These are phyloP conservation scores for Rugosomyces carneus DNA, from an alignment of 1,284 basidiomycete species.

Conservation along the genomic window DNA sequence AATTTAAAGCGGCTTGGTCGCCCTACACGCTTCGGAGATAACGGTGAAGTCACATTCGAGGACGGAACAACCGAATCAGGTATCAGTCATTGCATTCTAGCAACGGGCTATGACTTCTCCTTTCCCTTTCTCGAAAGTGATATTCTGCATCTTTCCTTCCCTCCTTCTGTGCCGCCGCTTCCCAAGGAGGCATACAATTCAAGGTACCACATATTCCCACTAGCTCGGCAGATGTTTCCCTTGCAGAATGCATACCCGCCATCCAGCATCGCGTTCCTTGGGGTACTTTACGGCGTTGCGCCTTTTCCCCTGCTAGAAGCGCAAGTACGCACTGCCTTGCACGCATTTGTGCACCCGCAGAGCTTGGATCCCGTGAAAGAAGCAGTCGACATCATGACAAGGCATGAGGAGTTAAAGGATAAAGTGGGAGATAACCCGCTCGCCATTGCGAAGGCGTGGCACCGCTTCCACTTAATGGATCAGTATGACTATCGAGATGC, in stretches of 20 bases:
- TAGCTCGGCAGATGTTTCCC: constrained; percentile 56
- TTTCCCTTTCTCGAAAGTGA: constrained; percentile 52
- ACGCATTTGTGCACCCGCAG: constrained; percentile 44
- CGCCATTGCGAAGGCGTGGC: constrained; percentile 49
- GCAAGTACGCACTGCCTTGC: constrained; percentile 54
- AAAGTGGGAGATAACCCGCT: constrained; percentile 25
- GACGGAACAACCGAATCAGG: constrained; percentile 49
- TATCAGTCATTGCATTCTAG: constrained; percentile 60
- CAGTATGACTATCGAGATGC: constrained; percentile 67
- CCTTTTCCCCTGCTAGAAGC: constrained; percentile 66
- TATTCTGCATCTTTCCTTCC: constrained; percentile 28
- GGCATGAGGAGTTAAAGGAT: constrained; percentile 36
- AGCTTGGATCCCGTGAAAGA: constrained; percentile 45
- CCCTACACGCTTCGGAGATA: constrained; percentile 35
- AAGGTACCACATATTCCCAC: constrained; percentile 50
- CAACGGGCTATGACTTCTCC: constrained; percentile 64
- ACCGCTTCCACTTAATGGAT: constrained; percentile 40
- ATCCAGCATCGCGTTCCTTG: constrained; percentile 56
- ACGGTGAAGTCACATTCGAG: constrained; percentile 50
- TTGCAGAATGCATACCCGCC: constrained; percentile 45
- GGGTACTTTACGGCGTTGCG: constrained; percentile 47
- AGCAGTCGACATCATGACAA: constrained; percentile 38
- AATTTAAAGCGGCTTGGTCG: constrained; percentile 39
- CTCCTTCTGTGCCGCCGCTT: constrained; percentile 40
- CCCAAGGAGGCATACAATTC: constrained; percentile 53